Percentiles rank a stretch among this genome's conserved stretches.
Conservation (phyloP, 2,329 filamentous ascomycete species). For the Colletotrichum godetiae region DNA sequence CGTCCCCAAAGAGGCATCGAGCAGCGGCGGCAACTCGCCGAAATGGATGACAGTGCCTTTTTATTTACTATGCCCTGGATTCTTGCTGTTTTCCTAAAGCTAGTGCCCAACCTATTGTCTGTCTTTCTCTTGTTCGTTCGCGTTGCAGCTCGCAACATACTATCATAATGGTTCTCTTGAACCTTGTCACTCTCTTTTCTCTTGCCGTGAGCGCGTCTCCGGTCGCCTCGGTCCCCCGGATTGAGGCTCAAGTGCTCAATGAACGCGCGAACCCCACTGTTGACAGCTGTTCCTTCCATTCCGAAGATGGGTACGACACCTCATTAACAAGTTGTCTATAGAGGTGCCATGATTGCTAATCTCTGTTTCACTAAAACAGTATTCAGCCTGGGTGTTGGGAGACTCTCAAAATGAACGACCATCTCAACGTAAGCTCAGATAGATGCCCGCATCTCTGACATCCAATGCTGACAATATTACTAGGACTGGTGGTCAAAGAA, state of each 20-base stretch:
- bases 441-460: background rate
- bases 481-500: conserved; percentile 26
- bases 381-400: background rate
- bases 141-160: background rate
- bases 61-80: background rate
- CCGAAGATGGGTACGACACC: background rate
- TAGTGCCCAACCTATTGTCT: background rate
- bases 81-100: background rate
- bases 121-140: background rate
- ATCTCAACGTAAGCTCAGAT: background rate
- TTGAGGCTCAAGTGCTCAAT: background rate
- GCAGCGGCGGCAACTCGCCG: background rate
- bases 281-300: background rate
- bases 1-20: background rate
- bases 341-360: background rate
- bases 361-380: background rate
- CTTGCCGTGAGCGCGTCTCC: background rate
- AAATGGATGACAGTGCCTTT: background rate
- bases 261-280: background rate
- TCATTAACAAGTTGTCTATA: background rate
- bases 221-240: background rate
- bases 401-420: background rate
- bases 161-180: conserved; percentile 8
- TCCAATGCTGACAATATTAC: background rate
- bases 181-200: background rate